Percentiles rank a stretch among this genome's conserved stretches.
Conservation (phyloP, 2,329 filamentous ascomycete species). For the Aspergillus piperis region DNA sequence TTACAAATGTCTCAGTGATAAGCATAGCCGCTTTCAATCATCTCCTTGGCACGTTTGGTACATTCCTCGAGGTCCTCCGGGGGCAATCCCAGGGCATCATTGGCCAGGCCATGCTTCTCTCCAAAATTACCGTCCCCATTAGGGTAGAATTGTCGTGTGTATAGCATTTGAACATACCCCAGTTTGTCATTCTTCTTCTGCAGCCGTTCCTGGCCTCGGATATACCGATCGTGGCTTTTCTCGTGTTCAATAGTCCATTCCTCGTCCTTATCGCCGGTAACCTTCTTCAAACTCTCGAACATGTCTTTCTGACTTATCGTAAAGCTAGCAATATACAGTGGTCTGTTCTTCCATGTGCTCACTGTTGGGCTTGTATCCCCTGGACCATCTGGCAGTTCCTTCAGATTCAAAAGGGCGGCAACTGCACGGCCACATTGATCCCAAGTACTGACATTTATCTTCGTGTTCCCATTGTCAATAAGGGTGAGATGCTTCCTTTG, state of each 20-base stretch:
- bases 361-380: conserved; percentile 32
- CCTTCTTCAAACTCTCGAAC: conserved; percentile 59
- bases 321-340: conserved; percentile 58
- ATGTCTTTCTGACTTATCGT: conserved; percentile 63
- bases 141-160: conserved; percentile 55
- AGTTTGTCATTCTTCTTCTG: conserved; percentile 38
- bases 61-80: conserved; percentile 57
- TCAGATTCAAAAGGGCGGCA: conserved; percentile 52
- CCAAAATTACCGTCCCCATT: conserved; percentile 40
- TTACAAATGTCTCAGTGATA: not conserved
- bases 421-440: conserved; percentile 56
- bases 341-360: conserved; percentile 42
- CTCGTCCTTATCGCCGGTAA: conserved; percentile 55
- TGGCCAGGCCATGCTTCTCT: conserved; percentile 46
- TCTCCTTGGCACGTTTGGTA: not conserved
- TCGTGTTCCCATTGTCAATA: conserved; percentile 58
- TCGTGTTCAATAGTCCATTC: conserved; percentile 64
- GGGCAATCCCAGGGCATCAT: conserved; percentile 56
- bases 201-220: conserved; percentile 48
- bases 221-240: conserved; percentile 48
- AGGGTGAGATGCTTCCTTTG: conserved; percentile 44
- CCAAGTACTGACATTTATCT: conserved; percentile 63
- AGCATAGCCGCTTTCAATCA: not conserved
- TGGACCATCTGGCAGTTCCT: conserved; percentile 12
- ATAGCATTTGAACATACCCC: conserved; percentile 55